These are phyloP conservation scores for Globisporangium middletonii DNA, from an alignment of 352 stramenopile genomes.

Conservation along the genomic window DNA sequence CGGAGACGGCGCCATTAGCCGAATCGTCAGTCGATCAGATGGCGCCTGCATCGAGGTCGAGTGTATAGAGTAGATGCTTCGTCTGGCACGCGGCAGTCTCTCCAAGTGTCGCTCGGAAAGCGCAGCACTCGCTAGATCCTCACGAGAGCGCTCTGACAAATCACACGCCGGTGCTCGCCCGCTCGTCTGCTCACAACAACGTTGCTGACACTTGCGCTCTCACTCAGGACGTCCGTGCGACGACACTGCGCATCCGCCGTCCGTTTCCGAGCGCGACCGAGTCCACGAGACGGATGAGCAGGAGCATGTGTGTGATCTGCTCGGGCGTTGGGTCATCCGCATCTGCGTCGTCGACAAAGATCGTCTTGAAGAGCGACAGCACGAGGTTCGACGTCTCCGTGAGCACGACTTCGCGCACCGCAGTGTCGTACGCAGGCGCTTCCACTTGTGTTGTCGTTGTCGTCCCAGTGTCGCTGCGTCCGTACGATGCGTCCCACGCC, in stretches of 20 bases:
- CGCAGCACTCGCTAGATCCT: too few relatives aligned
- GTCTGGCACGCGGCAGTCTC: too few relatives aligned
- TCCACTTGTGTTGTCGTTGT: background rate
- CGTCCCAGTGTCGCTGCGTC: background rate
- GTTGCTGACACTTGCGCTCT: background rate
- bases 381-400: constrained; percentile 51
- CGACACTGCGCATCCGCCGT: constrained; percentile 10
- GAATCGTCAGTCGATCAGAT: too few relatives aligned
- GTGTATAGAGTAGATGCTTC: too few relatives aligned
- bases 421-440: constrained; percentile 19
- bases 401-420: constrained; percentile 35
- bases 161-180: background rate
- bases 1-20: constrained; percentile 26
- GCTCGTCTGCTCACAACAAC: background rate
- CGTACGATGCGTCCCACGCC: constrained; percentile 12
- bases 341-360: constrained; percentile 28
- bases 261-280: constrained; percentile 27
- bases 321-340: constrained; percentile 17
- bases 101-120: too few relatives aligned
- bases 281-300: constrained; percentile 40
- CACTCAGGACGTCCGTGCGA: background rate
- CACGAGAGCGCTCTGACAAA: too few relatives aligned
- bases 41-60: too few relatives aligned
- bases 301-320: constrained; percentile 33
- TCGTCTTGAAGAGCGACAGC: constrained; percentile 41